Percentiles rank a stretch among this genome's conserved stretches.
Evolutionary conservation across 768 basidiomycete genomes (phyloP).

Genomic region (Podaxis sp.): DNA sequence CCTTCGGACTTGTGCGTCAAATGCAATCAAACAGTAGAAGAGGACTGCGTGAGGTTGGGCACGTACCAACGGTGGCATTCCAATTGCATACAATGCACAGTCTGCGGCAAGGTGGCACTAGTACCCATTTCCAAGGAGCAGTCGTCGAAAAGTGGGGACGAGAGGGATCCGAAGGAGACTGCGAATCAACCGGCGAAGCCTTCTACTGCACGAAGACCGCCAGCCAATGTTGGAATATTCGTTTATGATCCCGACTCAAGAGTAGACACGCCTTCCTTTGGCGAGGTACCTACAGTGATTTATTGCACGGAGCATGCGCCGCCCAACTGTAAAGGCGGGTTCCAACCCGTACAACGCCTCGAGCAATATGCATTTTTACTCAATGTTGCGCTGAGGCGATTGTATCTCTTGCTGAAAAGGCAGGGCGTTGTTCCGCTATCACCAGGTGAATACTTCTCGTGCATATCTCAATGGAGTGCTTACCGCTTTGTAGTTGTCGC

Average conservation of each 20-base stretch:
- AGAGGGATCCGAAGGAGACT: conserved; percentile 38
- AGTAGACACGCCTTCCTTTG: conserved; percentile 68
- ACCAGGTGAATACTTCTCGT: conserved; percentile 48
- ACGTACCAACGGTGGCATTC: conserved; percentile 99
- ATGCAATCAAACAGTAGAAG: conserved; percentile 90
- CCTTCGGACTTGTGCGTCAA: conserved; percentile 90
- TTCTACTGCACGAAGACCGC: conserved; percentile 66
- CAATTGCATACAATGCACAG: conserved; percentile 81
- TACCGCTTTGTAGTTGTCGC: conserved; percentile 19
- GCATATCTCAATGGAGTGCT: conserved; percentile 8
- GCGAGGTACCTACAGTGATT: conserved; percentile 69
- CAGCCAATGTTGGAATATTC: conserved; percentile 79
- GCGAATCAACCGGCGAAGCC: conserved; percentile 53
- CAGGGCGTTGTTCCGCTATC: conserved; percentile 87
- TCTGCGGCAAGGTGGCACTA: conserved; percentile 77
- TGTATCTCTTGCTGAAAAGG: conserved; percentile 85
- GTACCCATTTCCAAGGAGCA: conserved; percentile 56
- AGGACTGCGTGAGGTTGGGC: conserved; percentile 92
- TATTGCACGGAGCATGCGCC: conserved; percentile 80
- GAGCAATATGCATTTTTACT: conserved; percentile 98
- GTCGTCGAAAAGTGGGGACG: conserved; percentile 51
- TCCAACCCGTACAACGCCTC: conserved; percentile 88
- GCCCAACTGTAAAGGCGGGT: conserved; percentile 65
- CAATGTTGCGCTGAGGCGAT: conserved; percentile 89
- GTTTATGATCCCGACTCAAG: conserved; percentile 71